Conservation (phyloP, 2,329 filamentous ascomycete genomes). For the Raffaelea arxii region DNA sequence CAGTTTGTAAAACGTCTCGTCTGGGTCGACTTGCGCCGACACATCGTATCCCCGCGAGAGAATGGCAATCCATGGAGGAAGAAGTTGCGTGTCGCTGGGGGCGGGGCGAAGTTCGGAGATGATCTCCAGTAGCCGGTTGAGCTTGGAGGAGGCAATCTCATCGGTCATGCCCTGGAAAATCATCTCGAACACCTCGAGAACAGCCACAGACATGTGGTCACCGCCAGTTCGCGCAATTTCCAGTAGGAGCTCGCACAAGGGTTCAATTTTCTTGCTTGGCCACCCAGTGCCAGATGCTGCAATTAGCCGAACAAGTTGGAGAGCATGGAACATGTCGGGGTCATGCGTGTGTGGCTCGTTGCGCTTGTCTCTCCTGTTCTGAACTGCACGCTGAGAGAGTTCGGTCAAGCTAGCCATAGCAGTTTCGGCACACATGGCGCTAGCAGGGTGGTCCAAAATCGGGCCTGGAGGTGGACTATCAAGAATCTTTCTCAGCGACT, state of each 20-base stretch:
- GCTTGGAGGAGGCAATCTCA: slow-evolving; percentile 78
- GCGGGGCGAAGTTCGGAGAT: slow-evolving; percentile 87
- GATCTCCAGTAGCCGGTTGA: slow-evolving; percentile 80
- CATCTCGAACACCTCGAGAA: slow-evolving; percentile 95
- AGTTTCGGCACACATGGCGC: slow-evolving; percentile 92
- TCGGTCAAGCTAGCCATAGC: slow-evolving; percentile 73
- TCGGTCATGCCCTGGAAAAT: slow-evolving; percentile 91
- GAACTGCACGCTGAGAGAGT: slow-evolving; percentile 52
- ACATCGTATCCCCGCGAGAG: slow-evolving; percentile 91
- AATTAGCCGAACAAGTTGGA: slow-evolving; percentile 87
- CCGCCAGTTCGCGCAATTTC: slow-evolving; percentile 84
- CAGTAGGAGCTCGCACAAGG: slow-evolving; percentile 79
- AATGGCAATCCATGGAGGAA: slow-evolving; percentile 95
- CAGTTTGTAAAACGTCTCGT: slow-evolving; percentile 85
- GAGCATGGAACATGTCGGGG: slow-evolving; percentile 77
- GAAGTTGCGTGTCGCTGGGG: slow-evolving; percentile 84
- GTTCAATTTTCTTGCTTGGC: slow-evolving; percentile 93
- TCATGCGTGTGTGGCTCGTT: slow-evolving; percentile 52
- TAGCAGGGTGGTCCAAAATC: slow-evolving; percentile 84
- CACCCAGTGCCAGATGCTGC: slow-evolving; percentile 82
- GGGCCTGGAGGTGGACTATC: slow-evolving; percentile 82
- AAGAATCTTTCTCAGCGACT: slow-evolving; percentile 75
- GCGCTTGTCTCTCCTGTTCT: slow-evolving; percentile 59
- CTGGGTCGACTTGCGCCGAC: slow-evolving; percentile 74
- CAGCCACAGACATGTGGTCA: slow-evolving; percentile 91